phyloP scores from a whole-genome alignment of 768 basidiomycete species.

The Cystofilobasidium capitatum region DNA sequence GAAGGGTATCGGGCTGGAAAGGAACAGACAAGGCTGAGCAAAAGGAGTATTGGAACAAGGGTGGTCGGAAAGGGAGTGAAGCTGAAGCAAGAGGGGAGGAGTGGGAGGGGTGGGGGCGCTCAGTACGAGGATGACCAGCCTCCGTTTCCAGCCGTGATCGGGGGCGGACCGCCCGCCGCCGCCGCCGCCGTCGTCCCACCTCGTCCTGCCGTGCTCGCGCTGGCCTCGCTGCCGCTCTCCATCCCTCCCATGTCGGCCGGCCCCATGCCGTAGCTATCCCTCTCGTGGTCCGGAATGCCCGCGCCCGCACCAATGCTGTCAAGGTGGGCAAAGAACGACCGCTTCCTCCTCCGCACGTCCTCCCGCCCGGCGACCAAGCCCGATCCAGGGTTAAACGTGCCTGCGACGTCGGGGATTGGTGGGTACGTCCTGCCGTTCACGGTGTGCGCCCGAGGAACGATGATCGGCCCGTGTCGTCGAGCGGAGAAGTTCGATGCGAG shows the following conservation, averaged over 20 bases:
- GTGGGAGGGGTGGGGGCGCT: no score
- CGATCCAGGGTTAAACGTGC: no score
- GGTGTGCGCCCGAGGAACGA: not conserved
- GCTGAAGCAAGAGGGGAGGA: no score
- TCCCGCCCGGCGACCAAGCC: no score
- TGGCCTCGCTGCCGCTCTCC: not conserved
- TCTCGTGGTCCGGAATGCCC: not conserved
- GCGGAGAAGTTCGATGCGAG: not conserved
- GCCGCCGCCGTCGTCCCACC: not conserved
- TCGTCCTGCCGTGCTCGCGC: not conserved
- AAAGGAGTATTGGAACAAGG: no score
- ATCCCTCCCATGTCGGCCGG: not conserved
- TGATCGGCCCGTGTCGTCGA: not conserved
- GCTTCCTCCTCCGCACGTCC: slow-evolving; percentile 3
- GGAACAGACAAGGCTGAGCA: no score
- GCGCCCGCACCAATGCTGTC: not conserved
- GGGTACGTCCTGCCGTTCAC: not conserved
- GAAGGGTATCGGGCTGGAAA: no score
- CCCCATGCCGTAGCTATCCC: not conserved
- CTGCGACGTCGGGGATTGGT: not conserved
- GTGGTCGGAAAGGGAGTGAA: no score
- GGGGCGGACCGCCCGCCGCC: not conserved
- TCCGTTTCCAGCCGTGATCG: not conserved
- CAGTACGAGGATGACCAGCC: no score
- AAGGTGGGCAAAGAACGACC: slow-evolving; percentile 14